Base-by-base conservation (phyloP, 202 grass and related monocot species). In the Bolboschoenoplectus hybrid region DNA sequence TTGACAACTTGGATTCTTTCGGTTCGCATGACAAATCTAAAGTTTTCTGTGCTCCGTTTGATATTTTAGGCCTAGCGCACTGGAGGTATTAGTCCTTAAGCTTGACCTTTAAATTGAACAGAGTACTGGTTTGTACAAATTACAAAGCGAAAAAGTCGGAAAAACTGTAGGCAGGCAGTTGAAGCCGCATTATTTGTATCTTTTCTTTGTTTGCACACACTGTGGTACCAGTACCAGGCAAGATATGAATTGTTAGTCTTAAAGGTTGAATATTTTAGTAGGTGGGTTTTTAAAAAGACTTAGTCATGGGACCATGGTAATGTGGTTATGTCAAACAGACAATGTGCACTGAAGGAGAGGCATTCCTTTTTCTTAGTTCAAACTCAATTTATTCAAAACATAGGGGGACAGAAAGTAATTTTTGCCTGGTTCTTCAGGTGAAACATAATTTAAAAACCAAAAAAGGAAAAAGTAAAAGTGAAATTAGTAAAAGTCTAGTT, bases 181-280 rank as follows among this genome's bases (percentile, higher is more conserved):
- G 26, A 26, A 26, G 26, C 26, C 26, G 26, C 26, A 26, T 26
- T 26, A 26, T 26, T 26, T 26, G 26, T 26, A 26, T 26, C 26
- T 26, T 26, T 26, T 26, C 26, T 26, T 26, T 26, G 26, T 26
- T 26, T 26, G 26, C 43, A 44, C 43, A 44, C 43, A 44, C 43
- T 44, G 2, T 44, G 43, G 16, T 60, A 6, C 56, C 16, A 60
- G 16, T 71, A 47, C 41, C 41, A 72, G 67, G 44, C 67, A 74
- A 74, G 46, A 26, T 50, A 34, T 3, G 3, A 47, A 74, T 32
- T n/a, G 45, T 41, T 57, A 4, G 67, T 46, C 16, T 72, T 26
- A 79, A 6, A 79, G 32, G 35, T 58, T 41, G 35, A 79, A 58
- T 79, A 79, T 79, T 41, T 19, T 58, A 13, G 52, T 40, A 58